These are phyloP conservation scores for Exophiala oligosperma DNA, from an alignment of 2,329 filamentous ascomycete genomes.

Conservation along the genomic window DNA sequence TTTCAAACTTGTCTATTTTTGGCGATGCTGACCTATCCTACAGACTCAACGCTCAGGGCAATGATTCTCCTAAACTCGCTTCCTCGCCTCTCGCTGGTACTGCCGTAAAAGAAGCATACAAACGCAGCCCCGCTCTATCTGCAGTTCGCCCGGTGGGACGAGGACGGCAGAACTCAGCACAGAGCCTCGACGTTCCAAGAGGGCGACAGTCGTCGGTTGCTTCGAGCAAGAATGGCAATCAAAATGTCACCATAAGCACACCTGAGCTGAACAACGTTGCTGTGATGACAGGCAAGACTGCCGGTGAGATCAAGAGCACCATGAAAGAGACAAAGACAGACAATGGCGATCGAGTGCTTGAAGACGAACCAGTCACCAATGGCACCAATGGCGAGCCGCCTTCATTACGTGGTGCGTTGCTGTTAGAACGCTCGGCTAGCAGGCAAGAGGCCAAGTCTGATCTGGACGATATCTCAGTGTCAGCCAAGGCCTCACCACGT, in stretches of 20 bases:
- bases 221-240: constrained; percentile 62
- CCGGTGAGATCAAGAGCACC: constrained; percentile 53
- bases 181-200: constrained; percentile 45
- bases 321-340: constrained; percentile 50
- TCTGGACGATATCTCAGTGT: constrained; percentile 14
- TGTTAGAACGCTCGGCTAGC: constrained; percentile 23
- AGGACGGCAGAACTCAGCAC: constrained; percentile 72
- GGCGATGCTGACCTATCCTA: not conserved
- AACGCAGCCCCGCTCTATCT: constrained; percentile 62
- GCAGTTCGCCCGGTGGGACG: constrained; percentile 67
- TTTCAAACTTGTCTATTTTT: constrained; percentile 12
- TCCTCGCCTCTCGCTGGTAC: constrained; percentile 72
- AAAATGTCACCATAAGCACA: constrained; percentile 44
- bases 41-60: constrained; percentile 40
- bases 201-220: constrained; percentile 53
- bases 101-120: constrained; percentile 59
- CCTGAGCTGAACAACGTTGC: constrained; percentile 34
- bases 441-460: constrained; percentile 40
- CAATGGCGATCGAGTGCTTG: constrained; percentile 35
- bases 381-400: constrained; percentile 25
- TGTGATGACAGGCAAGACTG: constrained; percentile 31
- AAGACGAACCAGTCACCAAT: constrained; percentile 44
- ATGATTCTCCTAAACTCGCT: constrained; percentile 68
- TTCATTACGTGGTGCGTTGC: constrained; percentile 33
- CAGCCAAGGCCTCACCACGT: constrained; percentile 30